phyloP scores from a whole-genome alignment of 176 grass and related monocot genomes.

The Avena sativa region DNA sequence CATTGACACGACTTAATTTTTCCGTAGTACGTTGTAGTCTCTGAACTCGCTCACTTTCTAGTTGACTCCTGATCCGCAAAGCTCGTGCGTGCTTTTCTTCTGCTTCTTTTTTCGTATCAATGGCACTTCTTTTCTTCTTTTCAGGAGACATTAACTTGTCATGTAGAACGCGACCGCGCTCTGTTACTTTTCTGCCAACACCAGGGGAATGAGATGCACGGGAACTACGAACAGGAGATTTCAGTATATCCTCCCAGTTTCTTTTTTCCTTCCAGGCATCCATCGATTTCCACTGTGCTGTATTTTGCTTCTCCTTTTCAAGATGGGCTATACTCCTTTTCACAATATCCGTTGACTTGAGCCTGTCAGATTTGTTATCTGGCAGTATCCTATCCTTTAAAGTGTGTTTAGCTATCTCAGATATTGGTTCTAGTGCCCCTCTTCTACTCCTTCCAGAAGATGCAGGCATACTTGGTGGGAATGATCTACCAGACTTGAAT shows the following conservation, averaged over 20 bases:
- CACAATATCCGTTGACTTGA: constrained; percentile 50
- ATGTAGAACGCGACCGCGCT: constrained; percentile 85
- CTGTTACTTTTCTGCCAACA: constrained; percentile 77
- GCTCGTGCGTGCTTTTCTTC: constrained; percentile 98
- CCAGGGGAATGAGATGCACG: constrained; percentile 84
- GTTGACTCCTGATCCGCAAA: constrained; percentile 88
- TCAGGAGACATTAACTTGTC: constrained; percentile 99
- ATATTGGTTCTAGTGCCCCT: constrained; percentile 75
- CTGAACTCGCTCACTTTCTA: constrained; percentile 97
- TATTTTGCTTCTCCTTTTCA: constrained; percentile 76
- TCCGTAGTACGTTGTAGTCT: constrained; percentile 95
- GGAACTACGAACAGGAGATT: constrained; percentile 77
- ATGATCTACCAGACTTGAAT: constrained; percentile 48
- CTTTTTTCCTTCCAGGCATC: constrained; percentile 99
- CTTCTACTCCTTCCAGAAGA: constrained; percentile 69
- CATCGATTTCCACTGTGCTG: constrained; percentile 79
- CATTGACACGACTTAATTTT: constrained; percentile 95
- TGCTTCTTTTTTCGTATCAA: constrained; percentile 92
- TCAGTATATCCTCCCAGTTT: constrained; percentile 99
- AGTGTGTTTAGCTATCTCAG: constrained; percentile 67
- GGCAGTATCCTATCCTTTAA: constrained; percentile 60
- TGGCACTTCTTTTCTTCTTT: constrained; percentile 96
- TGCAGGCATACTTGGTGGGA: constrained; percentile 48
- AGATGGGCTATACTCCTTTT: constrained; percentile 51
- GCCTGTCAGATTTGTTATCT: constrained; percentile 73